These are phyloP conservation scores for Acer yangbiense DNA, from an alignment of 345 rosid genomes.

Conservation along the genomic window DNA sequence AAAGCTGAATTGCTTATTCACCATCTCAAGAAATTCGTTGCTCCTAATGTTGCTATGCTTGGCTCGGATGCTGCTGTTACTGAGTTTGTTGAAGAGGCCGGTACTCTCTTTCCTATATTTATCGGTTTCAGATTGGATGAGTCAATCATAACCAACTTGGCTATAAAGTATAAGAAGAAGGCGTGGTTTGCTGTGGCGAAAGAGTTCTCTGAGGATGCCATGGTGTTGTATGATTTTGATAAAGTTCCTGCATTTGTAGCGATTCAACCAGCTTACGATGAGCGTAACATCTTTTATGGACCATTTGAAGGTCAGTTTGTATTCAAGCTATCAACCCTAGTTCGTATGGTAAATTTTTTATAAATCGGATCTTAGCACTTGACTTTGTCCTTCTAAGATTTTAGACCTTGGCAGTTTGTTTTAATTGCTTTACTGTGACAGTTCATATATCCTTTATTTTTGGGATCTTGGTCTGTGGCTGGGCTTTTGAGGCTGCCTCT, in stretches of 20 bases:
- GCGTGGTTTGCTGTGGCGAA: slow-evolving; percentile 94
- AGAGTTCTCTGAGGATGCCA: slow-evolving; percentile 73
- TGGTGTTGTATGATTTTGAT: slow-evolving; percentile 71
- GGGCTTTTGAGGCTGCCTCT: not conserved
- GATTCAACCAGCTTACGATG: slow-evolving; percentile 64
- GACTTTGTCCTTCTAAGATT: not conserved
- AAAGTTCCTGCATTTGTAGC: slow-evolving; percentile 79
- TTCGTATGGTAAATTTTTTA: not conserved
- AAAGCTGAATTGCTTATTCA: slow-evolving; percentile 82
- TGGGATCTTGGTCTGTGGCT: not conserved
- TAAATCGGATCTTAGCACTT: not conserved
- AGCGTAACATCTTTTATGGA: slow-evolving; percentile 73
- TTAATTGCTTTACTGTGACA: not conserved
- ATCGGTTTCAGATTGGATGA: slow-evolving; percentile 82
- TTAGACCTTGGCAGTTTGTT: not conserved
- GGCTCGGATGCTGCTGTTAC: slow-evolving; percentile 58
- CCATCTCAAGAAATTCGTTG: slow-evolving; percentile 84
- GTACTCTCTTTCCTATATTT: slow-evolving; percentile 67
- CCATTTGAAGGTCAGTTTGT: slow-evolving; percentile 83
- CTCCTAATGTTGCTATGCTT: slow-evolving; percentile 83
- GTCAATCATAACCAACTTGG: slow-evolving; percentile 47
- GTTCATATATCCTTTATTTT: not conserved
- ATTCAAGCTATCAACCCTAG: slow-evolving; percentile 5
- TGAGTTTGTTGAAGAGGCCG: slow-evolving; percentile 75
- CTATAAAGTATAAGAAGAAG: slow-evolving; percentile 77